Base-by-base conservation (phyloP, 2,329 filamentous ascomycete species). In the Phialocephala subalpina region DNA sequence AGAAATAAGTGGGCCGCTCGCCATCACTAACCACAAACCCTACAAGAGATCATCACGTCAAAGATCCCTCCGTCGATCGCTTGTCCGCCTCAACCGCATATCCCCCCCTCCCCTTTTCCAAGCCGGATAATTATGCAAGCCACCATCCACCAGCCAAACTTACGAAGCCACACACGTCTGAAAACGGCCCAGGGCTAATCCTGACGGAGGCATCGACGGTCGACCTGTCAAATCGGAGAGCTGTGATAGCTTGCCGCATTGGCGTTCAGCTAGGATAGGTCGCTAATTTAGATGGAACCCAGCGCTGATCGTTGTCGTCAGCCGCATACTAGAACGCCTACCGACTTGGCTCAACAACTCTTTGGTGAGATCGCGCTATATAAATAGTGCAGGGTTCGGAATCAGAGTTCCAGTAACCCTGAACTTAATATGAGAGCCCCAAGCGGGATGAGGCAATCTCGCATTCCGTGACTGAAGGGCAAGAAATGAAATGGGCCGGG, bases 141-240 rank as follows among this genome's bases (percentile, higher is more conserved):
- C 58, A 60, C n/a, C n/a, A 22, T 7, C n/a, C 8, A 18, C 45
- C n/a, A 49, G 7, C n/a, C 7, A 20, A 49, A 22, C 49, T 14
- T 2, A 2, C 1, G 9, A 27, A 53, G 49, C 49, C 49, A 53
- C 49, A 6, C 29, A 29, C 20, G 25, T 33, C 25, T 16, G n/a
- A 22, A 1, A 36, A 38, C 12, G 58, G 33, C 29, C 7, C 25
- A 2, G 27, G 8, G 18, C 58, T 38, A 52, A 47, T 8, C 7
- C 2, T 18, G 5, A 25, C 45, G 42, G 45, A 60, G 29, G 11
- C 16, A 16, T 53, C 18, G 18, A 33, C 42, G 18, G 42, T 49
- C 40, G 36, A 29, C 38, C 18, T 60, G 40, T 60, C 58, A 60
- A 40, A 53, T 60, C 45, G 58, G 58, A 60, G 16, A 14, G 8